Evolutionary conservation across 306 rosid species (phyloP).

Genomic region (Pyrus bretschneideri): DNA sequence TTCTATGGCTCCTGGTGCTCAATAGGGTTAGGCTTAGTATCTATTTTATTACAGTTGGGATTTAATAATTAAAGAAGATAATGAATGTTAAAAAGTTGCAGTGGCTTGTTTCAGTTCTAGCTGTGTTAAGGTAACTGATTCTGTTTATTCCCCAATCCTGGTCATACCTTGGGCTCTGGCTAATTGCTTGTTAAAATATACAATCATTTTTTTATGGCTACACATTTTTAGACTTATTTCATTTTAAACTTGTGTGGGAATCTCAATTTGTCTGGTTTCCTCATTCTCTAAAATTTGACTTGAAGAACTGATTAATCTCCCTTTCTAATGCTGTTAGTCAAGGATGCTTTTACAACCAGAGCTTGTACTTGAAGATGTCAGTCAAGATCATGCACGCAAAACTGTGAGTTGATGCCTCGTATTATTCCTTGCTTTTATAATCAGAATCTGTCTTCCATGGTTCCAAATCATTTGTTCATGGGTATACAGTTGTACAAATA

Average conservation of each 20-base stretch:
- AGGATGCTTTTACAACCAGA: slow-evolving; percentile 91
- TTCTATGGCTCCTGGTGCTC: background rate
- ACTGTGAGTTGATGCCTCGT: slow-evolving; percentile 52
- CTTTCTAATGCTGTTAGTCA: slow-evolving; percentile 39
- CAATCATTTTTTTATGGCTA: background rate
- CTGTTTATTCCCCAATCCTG: background rate
- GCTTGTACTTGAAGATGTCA: slow-evolving; percentile 90
- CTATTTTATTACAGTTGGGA: background rate
- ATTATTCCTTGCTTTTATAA: background rate
- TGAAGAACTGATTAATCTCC: background rate
- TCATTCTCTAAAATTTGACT: background rate
- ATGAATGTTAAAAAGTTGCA: background rate
- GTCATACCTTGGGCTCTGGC: background rate
- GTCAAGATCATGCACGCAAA: slow-evolving; percentile 96
- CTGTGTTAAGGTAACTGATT: background rate
- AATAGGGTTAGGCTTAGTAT: background rate
- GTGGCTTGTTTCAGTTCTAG: background rate
- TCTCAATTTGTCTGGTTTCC: background rate
- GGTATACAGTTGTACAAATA: background rate
- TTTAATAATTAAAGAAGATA: background rate
- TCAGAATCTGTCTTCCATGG: background rate
- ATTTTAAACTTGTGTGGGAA: background rate
- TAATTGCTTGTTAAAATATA: background rate
- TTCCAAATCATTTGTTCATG: background rate
- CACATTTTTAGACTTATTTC: background rate